A percentile compares a stretch with the other conserved stretches of the same genome.
phyloP scores from a whole-genome alignment of 805 yeast genomes.

The Torulaspora indica region DNA sequence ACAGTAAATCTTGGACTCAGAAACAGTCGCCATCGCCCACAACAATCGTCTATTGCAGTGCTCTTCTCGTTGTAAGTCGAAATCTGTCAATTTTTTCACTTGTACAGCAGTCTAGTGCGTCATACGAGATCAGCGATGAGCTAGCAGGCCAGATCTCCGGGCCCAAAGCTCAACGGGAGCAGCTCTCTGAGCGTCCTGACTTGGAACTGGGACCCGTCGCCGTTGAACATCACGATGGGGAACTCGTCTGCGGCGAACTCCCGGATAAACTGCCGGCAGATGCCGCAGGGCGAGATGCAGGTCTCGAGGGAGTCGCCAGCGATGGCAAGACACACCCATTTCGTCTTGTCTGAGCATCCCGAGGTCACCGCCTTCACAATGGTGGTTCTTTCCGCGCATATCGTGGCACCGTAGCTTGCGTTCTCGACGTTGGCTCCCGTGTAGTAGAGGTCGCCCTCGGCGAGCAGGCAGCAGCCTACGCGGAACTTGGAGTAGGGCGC shows the following conservation, averaged over 20 bases:
- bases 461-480: constrained; percentile 76
- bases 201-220: constrained; percentile 44
- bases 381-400: constrained; percentile 75
- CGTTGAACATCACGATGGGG: constrained; percentile 66
- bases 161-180: constrained; percentile 84
- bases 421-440: constrained; percentile 89
- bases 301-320: constrained; percentile 39
- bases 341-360: constrained; percentile 6
- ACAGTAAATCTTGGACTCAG: constrained; percentile 40
- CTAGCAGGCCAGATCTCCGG: constrained; percentile 48
- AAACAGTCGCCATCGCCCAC: constrained; percentile 1
- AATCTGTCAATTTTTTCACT: constrained; percentile 4
- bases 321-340: constrained; percentile 29
- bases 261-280: constrained; percentile 84
- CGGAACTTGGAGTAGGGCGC: constrained; percentile 45
- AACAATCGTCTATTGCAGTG: not conserved
- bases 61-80: not conserved
- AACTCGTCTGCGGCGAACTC: constrained; percentile 58
- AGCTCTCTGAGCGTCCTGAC: constrained; percentile 54
- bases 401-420: constrained; percentile 78
- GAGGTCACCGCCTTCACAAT: constrained; percentile 49
- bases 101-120: not conserved
- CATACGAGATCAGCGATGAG: not conserved
- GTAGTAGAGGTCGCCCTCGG: constrained; percentile 45
- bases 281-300: constrained; percentile 85